A percentile compares a stretch with the other conserved stretches of the same genome.
These are phyloP conservation scores for Myxozyma udenii DNA, from an alignment of 805 yeast genomes.

Conservation along the genomic window DNA sequence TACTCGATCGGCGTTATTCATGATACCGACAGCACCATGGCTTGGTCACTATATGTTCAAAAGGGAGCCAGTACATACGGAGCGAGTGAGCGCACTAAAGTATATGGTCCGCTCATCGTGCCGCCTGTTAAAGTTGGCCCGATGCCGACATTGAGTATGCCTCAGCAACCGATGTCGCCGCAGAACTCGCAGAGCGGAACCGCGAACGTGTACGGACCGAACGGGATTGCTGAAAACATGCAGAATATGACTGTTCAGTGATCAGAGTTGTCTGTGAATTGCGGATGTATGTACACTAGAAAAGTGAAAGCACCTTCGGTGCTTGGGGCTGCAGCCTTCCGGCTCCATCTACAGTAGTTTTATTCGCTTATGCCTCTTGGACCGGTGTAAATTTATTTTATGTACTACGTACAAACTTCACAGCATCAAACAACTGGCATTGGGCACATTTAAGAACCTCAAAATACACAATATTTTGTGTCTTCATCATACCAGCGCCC, in stretches of 20 bases:
- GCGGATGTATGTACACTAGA: no score
- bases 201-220: conserved; percentile 11
- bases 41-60: conserved; percentile 29
- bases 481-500: no score
- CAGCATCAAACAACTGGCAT: no score
- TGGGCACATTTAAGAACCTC: no score
- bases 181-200: conserved; percentile 3
- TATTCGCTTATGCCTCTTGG: no score
- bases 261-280: not conserved
- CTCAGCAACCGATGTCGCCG: not conserved
- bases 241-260: conserved; percentile 6
- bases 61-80: conserved; percentile 10
- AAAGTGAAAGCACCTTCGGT: no score
- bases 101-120: conserved; percentile 25
- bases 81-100: conserved; percentile 13
- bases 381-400: no score
- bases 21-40: conserved; percentile 14
- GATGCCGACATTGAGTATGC: not conserved
- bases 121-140: conserved; percentile 7
- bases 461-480: no score
- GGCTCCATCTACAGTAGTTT: no score
- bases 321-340: no score
- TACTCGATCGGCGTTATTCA: conserved; percentile 17
- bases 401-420: no score
- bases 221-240: conserved; percentile 11